Evolutionary conservation across 2,329 filamentous ascomycete species (phyloP).

Genomic region (Aspergillus sp.): DNA sequence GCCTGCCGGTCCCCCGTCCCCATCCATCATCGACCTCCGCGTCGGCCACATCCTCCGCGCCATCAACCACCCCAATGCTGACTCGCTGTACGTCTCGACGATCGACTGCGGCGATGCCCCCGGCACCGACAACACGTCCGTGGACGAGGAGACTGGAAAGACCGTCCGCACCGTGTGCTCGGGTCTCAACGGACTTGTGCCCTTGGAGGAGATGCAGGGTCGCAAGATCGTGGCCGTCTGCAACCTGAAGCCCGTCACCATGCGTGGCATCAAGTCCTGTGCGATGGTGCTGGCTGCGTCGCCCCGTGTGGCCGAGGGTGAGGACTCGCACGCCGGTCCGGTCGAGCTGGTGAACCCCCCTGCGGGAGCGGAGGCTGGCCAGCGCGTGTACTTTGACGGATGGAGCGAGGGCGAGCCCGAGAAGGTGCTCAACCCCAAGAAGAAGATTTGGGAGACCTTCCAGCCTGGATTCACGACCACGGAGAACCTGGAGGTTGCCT

Average conservation of each 20-base stretch:
- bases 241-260: constrained; percentile 98
- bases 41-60: constrained; percentile 98
- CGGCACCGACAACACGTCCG: constrained; percentile 78
- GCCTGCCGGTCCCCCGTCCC: constrained; percentile 72
- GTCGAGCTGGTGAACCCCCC: constrained; percentile 91
- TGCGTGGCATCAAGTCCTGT: constrained; percentile 79
- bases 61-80: constrained; percentile 91
- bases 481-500: constrained; percentile 74
- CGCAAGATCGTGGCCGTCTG: constrained; percentile 94
- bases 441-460: constrained; percentile 97
- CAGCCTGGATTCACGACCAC: constrained; percentile 96
- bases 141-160: constrained; percentile 79
- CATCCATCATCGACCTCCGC: constrained; percentile 85
- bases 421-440: constrained; percentile 94
- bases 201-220: constrained; percentile 92
- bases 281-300: constrained; percentile 97
- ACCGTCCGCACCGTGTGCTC: constrained; percentile 94
- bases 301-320: constrained; percentile 76
- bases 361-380: constrained; percentile 72
- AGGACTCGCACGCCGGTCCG: constrained; percentile 80
- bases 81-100: constrained; percentile 91
- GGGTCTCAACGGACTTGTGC: constrained; percentile 87
- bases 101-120: constrained; percentile 89
- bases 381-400: constrained; percentile 88
- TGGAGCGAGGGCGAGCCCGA: constrained; percentile 86